A percentile compares a stretch with the other conserved stretches of the same genome.
Conservation (phyloP, 352 stramenopile species). For the Globisporangium okanoganense region DNA sequence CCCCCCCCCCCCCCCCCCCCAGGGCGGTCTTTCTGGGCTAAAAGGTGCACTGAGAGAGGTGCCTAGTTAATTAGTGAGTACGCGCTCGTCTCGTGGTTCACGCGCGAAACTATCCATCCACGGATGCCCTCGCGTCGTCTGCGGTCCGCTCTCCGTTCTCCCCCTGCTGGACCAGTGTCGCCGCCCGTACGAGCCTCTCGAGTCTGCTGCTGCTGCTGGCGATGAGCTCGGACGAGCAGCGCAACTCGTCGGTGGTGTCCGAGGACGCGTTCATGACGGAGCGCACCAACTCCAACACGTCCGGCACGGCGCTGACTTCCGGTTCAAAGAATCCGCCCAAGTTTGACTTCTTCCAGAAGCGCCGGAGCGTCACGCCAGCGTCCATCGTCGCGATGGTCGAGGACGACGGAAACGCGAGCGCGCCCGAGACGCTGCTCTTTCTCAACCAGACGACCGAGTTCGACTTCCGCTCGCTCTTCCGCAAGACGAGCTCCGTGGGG, state of each 20-base stretch:
- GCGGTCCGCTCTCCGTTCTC: background rate
- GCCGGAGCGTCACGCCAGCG: constrained; percentile 15
- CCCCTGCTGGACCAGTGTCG: background rate
- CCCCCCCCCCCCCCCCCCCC: too few relatives aligned
- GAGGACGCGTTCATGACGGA: background rate
- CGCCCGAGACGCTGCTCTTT: constrained; percentile 19
- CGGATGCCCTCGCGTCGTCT: background rate
- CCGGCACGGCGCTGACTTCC: constrained; percentile 3
- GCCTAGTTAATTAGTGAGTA: too few relatives aligned
- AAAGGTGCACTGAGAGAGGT: too few relatives aligned
- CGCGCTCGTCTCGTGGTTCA: too few relatives aligned
- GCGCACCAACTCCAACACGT: constrained; percentile 13
- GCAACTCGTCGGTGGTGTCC: constrained; percentile 3
- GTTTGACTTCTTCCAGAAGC: constrained; percentile 17
- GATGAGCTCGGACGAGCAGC: constrained; percentile 5
- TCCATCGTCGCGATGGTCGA: constrained; percentile 1
- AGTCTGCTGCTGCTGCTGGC: background rate
- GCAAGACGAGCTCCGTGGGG: constrained; percentile 11
- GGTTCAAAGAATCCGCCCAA: constrained; percentile 7
- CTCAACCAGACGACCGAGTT: constrained; percentile 30
- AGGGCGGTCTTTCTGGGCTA: too few relatives aligned
- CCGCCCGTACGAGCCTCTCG: background rate
- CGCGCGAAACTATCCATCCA: background rate
- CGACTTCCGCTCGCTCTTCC: constrained; percentile 27
- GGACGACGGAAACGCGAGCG: constrained; percentile 10